These are phyloP conservation scores for Sequoiadendron giganteum DNA, from an alignment of 75 land plant genomes.

Conservation along the genomic window DNA sequence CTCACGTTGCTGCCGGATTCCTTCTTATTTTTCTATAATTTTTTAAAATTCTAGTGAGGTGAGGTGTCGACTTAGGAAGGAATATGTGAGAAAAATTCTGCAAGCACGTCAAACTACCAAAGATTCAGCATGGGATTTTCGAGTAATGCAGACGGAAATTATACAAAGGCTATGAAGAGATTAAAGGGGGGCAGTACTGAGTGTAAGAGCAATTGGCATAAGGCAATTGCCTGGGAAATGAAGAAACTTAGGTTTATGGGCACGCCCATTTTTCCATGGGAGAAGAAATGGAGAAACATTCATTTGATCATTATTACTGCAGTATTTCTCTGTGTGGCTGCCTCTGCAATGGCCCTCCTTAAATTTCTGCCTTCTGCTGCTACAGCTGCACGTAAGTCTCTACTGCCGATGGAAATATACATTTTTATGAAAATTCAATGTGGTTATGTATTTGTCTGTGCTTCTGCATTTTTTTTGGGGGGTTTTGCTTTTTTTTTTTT, in stretches of 20 bases:
- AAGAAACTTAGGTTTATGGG: neutral
- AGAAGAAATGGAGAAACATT: constrained; percentile 5
- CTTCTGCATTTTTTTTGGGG: neutral
- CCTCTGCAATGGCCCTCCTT: neutral
- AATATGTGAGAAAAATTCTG: neutral
- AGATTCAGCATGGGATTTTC: neutral
- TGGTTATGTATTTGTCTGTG: neutral
- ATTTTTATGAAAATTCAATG: neutral
- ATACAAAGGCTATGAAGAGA: neutral
- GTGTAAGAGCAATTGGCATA: neutral
- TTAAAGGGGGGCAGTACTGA: neutral
- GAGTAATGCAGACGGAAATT: neutral
- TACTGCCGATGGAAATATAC: neutral
- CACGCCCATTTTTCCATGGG: neutral
- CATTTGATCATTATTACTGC: neutral
- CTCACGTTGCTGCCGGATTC: neutral
- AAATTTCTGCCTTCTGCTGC: neutral
- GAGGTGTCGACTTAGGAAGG: constrained; percentile 2
- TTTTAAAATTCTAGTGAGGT: neutral
- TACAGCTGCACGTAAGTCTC: neutral
- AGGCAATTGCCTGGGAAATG: neutral
- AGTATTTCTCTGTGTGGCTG: neutral
- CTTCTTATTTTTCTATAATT: neutral
- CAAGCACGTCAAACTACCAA: neutral
- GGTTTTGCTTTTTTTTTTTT: neutral